Percentiles rank a stretch among this genome's conserved stretches.
Evolutionary conservation across 2,329 filamentous ascomycete species (phyloP).

Genomic region (Penicillium polonicum): DNA sequence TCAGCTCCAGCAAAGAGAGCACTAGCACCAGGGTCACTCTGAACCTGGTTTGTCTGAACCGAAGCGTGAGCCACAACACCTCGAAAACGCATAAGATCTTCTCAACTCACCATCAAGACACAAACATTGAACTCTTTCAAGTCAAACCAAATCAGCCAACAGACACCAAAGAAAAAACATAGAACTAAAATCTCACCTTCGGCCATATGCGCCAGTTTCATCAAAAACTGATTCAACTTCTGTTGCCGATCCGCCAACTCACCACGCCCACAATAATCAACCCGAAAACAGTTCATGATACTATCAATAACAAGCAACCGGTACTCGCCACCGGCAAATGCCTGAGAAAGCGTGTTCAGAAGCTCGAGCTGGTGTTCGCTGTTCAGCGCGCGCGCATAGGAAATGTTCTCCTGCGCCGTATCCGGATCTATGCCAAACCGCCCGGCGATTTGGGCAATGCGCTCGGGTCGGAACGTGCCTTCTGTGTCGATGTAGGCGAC

Average conservation of each 20-base stretch:
- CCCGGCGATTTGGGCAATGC: slow-evolving; percentile 66
- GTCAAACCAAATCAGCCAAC: slow-evolving; percentile 7
- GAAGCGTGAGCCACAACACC: slow-evolving; percentile 7
- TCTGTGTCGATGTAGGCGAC: slow-evolving; percentile 69
- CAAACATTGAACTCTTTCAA: slow-evolving; percentile 64
- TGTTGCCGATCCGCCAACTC: slow-evolving; percentile 68
- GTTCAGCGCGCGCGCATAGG: slow-evolving; percentile 63
- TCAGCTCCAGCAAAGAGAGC: slow-evolving; percentile 67
- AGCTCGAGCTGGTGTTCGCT: slow-evolving; percentile 66
- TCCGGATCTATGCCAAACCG: slow-evolving; percentile 62
- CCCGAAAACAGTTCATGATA: slow-evolving; percentile 68
- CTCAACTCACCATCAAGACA: slow-evolving; percentile 56
- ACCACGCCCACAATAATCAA: slow-evolving; percentile 65
- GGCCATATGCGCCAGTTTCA: slow-evolving; percentile 63
- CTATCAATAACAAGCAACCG: slow-evolving; percentile 67
- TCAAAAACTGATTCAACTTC: slow-evolving; percentile 65
- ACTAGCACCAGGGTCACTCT: slow-evolving; percentile 67
- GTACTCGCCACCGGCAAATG: slow-evolving; percentile 63
- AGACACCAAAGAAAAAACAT: neutral
- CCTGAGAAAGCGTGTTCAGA: slow-evolving; percentile 59
- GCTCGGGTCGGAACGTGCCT: slow-evolving; percentile 66
- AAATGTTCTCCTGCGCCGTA: slow-evolving; percentile 65
- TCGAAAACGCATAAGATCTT: neutral
- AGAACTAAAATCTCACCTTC: slow-evolving; percentile 47
- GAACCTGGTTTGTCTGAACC: slow-evolving; percentile 65